A percentile compares a stretch with the other conserved stretches of the same genome.
Evolutionary conservation across 345 rosid species (phyloP).

Genomic region (Kernera saxatilis): DNA sequence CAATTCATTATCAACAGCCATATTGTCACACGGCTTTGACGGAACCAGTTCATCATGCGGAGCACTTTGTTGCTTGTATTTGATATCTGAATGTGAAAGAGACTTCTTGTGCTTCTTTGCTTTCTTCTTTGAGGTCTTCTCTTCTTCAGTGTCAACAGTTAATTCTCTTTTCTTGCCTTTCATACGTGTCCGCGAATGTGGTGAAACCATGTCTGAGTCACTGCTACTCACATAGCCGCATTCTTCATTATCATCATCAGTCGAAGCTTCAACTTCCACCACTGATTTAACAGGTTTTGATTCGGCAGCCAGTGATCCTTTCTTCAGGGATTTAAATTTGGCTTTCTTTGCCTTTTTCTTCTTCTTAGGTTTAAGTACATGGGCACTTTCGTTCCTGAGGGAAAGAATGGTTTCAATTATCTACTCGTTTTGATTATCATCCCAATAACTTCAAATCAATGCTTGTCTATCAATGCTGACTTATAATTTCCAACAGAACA

Average conservation of each 20-base stretch:
- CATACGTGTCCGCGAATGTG: slow-evolving; percentile 37
- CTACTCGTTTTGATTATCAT: neutral
- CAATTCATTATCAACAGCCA: slow-evolving; percentile 55
- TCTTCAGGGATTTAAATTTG: slow-evolving; percentile 87
- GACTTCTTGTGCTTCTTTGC: slow-evolving; percentile 62
- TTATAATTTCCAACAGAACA: slow-evolving; percentile 1
- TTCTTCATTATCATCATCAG: slow-evolving; percentile 43
- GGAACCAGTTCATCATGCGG: slow-evolving; percentile 41
- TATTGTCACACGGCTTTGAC: slow-evolving; percentile 33
- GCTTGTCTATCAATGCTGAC: neutral
- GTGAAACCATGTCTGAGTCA: slow-evolving; percentile 48
- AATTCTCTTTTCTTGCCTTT: slow-evolving; percentile 64
- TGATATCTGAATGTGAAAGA: slow-evolving; percentile 38
- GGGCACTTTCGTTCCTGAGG: slow-evolving; percentile 53
- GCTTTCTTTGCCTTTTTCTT: slow-evolving; percentile 92
- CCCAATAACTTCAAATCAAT: neutral
- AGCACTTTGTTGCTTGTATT: slow-evolving; percentile 36
- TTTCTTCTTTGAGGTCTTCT: slow-evolving; percentile 63
- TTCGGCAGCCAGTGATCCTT: slow-evolving; percentile 70
- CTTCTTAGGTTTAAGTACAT: slow-evolving; percentile 55
- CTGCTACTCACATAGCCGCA: slow-evolving; percentile 40
- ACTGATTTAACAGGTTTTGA: slow-evolving; percentile 49
- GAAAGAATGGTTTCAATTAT: slow-evolving; percentile 3
- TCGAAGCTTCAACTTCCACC: slow-evolving; percentile 40
- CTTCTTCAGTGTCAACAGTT: slow-evolving; percentile 41